phyloP scores from a whole-genome alignment of 306 rosid genomes.

The Sindora glabra region DNA sequence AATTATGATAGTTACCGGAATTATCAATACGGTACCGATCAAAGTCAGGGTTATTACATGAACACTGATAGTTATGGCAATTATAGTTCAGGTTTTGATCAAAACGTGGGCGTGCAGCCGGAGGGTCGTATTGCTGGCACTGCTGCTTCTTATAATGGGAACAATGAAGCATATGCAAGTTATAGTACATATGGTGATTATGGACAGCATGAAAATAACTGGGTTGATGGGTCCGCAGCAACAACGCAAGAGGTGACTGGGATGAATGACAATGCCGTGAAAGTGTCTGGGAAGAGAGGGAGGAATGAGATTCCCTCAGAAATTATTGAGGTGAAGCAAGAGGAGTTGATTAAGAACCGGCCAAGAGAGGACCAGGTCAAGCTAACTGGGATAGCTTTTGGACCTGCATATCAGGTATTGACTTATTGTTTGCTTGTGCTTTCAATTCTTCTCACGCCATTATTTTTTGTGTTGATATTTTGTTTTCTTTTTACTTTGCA shows the following conservation, averaged over 20 bases:
- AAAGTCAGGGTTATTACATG: constrained; percentile 19
- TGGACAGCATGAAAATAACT: constrained; percentile 36
- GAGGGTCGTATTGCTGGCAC: constrained; percentile 27
- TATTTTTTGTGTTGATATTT: background rate
- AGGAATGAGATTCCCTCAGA: constrained; percentile 65
- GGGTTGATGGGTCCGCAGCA: constrained; percentile 27
- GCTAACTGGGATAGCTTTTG: constrained; percentile 80
- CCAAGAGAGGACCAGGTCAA: constrained; percentile 88
- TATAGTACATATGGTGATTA: constrained; percentile 31
- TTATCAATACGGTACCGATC: constrained; percentile 33
- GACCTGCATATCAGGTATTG: constrained; percentile 83
- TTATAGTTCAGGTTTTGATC: constrained; percentile 30
- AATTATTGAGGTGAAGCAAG: constrained; percentile 86
- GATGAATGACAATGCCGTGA: constrained; percentile 15
- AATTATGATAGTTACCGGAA: constrained; percentile 15
- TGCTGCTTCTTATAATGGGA: constrained; percentile 21
- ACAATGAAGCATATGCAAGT: constrained; percentile 24
- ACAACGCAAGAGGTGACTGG: constrained; percentile 20
- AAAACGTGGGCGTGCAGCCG: constrained; percentile 17
- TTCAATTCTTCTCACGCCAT: background rate
- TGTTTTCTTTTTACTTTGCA: background rate
- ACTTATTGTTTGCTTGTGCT: constrained; percentile 12
- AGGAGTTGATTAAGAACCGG: constrained; percentile 83
- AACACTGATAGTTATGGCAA: constrained; percentile 28
- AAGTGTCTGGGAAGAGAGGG: constrained; percentile 56